Evolutionary conservation across 164 flowering plant genomes (phyloP).

Genomic region (Liquidambar formosana): DNA sequence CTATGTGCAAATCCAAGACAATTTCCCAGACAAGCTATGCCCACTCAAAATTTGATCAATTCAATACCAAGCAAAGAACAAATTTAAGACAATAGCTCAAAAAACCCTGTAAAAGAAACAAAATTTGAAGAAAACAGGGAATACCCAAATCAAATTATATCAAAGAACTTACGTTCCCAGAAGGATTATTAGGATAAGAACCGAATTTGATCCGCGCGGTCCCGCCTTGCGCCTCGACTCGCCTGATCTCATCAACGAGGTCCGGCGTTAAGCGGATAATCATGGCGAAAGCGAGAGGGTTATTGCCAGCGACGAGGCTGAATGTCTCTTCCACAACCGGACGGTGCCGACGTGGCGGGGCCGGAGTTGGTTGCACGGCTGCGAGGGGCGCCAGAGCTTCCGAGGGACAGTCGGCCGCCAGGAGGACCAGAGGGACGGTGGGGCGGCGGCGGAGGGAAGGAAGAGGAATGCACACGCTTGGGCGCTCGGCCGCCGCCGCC

Average conservation of each 20-base stretch:
- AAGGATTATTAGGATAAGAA: constrained; percentile 46
- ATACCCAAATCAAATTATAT: constrained; percentile 6
- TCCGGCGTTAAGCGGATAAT: constrained; percentile 79
- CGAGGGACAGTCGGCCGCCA: constrained; percentile 40
- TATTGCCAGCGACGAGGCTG: constrained; percentile 57
- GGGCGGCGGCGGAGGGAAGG: constrained; percentile 51
- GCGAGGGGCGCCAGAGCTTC: constrained; percentile 35
- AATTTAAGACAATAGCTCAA: too few species aligned
- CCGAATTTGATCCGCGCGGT: constrained; percentile 81
- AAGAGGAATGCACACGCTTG: constrained; percentile 28
- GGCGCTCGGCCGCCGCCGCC: constrained; percentile 45
- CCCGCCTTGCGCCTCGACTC: constrained; percentile 71
- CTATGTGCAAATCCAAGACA: not conserved
- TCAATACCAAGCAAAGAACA: not conserved
- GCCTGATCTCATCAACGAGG: constrained; percentile 88
- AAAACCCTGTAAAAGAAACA: not conserved
- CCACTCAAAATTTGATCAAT: too few species aligned
- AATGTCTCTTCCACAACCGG: constrained; percentile 58
- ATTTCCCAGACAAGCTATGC: not conserved
- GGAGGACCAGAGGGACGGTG: constrained; percentile 35
- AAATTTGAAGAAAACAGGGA: constrained; percentile 4
- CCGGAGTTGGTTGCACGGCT: constrained; percentile 16
- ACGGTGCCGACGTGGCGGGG: constrained; percentile 16
- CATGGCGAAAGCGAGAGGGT: constrained; percentile 68
- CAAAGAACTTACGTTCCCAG: constrained; percentile 63